phyloP scores from a whole-genome alignment of 495 filamentous ascomycete species.

The Filosporella fistucella region DNA sequence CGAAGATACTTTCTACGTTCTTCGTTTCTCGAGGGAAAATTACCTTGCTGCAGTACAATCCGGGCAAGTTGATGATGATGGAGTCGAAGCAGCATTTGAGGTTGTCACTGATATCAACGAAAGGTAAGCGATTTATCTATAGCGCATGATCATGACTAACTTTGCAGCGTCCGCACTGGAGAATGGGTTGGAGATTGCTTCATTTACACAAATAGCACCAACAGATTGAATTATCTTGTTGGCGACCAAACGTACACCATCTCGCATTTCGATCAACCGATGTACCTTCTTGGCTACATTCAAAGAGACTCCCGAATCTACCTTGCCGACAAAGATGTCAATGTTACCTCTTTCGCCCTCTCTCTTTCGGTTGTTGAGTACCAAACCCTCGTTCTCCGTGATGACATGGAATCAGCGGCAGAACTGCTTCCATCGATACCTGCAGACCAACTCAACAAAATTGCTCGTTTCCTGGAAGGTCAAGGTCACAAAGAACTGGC shows the following conservation, averaged over 20 bases:
- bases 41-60: slow-evolving; percentile 77
- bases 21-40: slow-evolving; percentile 84
- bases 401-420: slow-evolving; percentile 88
- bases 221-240: slow-evolving; percentile 96
- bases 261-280: slow-evolving; percentile 89
- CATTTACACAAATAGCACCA: slow-evolving; percentile 95
- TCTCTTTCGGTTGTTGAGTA: slow-evolving; percentile 96
- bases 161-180: slow-evolving; percentile 76
- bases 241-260: slow-evolving; percentile 99
- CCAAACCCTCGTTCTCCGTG: slow-evolving; percentile 91
- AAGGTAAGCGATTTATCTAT: slow-evolving; percentile 41
- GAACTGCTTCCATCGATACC: slow-evolving; percentile 81
- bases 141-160: neutral
- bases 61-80: slow-evolving; percentile 86
- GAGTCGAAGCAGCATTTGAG: slow-evolving; percentile 95
- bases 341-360: slow-evolving; percentile 82
- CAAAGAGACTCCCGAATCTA: slow-evolving; percentile 91
- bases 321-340: slow-evolving; percentile 91
- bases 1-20: slow-evolving; percentile 92
- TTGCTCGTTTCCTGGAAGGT: slow-evolving; percentile 95
- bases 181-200: slow-evolving; percentile 99
- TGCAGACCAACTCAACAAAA: slow-evolving; percentile 90
- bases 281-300: slow-evolving; percentile 94
- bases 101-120: slow-evolving; percentile 94
- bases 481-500: slow-evolving; percentile 95